Evolutionary conservation across 306 rosid genomes (phyloP), one percentile per base, ranked within the genome.

Genomic region (Crataegus laevigata): DNA sequence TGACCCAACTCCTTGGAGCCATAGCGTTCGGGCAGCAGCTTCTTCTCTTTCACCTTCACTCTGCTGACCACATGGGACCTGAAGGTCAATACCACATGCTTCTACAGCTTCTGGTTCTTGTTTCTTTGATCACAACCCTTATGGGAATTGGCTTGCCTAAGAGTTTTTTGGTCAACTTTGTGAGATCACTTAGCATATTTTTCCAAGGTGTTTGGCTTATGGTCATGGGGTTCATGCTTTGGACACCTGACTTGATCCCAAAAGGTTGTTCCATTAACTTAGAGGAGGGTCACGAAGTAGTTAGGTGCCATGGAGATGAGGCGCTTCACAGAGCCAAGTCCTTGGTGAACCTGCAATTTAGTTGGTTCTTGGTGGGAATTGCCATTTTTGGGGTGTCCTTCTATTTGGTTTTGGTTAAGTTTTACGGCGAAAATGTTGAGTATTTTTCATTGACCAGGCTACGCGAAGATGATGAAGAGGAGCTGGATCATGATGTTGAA

Each of bases 1-100:
- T 94, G 17, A 91, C 91, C 4, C 94, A 88, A 28, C 30, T 91
- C 14, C 77, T 94, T 4, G 96, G 61, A 2, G 75, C 91, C 36
- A 5, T 87, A 8, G 94, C 98, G 21, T 90, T 94, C 11, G 89
- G 71, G 0, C 97, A 91, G 42, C 87, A 91, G 43, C 85, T 94
- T 14, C 87, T 94, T 19, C 91, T 94, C 14, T 91, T 89, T 60
- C 93, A 84, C 59, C 88, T 90, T 22, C 96, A 90, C 86, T 90
- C 97, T 0, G 81, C 97, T 0, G 98, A 91, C 47, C 98, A 94
- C 78, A 73, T 12, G 60, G 97, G 96, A 2, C 96, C 96, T 0
- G 96, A 91, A 60, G 98, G 97, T 6, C 98, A 90, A 28, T 94
- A 86, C 82, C 98, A 94, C 73, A 15, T 86, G 61, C 67, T 94